Evolutionary conservation across 2,329 filamentous ascomycete genomes (phyloP).

Genomic region (Fusarium sp.): DNA sequence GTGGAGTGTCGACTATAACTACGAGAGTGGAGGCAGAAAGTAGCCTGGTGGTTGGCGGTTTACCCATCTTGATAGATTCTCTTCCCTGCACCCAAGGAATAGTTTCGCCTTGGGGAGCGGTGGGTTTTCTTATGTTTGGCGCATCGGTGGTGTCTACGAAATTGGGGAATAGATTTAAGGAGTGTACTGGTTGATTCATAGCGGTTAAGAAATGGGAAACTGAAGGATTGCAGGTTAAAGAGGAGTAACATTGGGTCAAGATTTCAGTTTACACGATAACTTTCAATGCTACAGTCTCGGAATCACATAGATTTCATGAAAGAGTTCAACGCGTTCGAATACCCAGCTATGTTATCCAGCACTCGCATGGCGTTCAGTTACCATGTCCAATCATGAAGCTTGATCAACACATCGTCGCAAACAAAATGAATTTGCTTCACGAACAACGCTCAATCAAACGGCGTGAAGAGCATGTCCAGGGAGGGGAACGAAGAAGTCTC

Average conservation of each 20-base stretch:
- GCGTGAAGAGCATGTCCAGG: not conserved
- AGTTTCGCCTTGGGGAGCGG: slow-evolving; percentile 18
- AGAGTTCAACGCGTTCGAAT: not conserved
- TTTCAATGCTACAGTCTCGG: slow-evolving; percentile 11
- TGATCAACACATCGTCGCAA: no score
- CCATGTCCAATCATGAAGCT: slow-evolving; percentile 4
- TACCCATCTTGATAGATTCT: slow-evolving; percentile 2
- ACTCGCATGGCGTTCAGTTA: not conserved
- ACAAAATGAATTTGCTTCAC: not conserved
- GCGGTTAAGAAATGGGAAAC: not conserved
- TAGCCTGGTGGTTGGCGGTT: slow-evolving; percentile 15
- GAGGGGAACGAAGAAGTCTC: not conserved
- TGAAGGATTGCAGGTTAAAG: not conserved
- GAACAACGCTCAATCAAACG: not conserved
- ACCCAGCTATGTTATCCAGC: not conserved
- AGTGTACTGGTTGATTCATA: slow-evolving; percentile 8
- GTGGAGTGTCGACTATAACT: slow-evolving; percentile 70
- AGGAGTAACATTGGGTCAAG: not conserved
- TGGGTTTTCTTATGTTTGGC: slow-evolving; percentile 25
- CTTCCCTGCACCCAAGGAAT: slow-evolving; percentile 13
- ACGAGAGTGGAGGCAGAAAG: slow-evolving; percentile 57
- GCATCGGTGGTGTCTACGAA: slow-evolving; percentile 27
- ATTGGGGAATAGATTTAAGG: slow-evolving; percentile 24
- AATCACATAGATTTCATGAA: not conserved
- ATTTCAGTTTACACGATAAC: not conserved